Percentiles rank a stretch among this genome's conserved stretches.
These are phyloP conservation scores for Apiosordaria backusii DNA, from an alignment of 495 filamentous ascomycete genomes.

Conservation along the genomic window DNA sequence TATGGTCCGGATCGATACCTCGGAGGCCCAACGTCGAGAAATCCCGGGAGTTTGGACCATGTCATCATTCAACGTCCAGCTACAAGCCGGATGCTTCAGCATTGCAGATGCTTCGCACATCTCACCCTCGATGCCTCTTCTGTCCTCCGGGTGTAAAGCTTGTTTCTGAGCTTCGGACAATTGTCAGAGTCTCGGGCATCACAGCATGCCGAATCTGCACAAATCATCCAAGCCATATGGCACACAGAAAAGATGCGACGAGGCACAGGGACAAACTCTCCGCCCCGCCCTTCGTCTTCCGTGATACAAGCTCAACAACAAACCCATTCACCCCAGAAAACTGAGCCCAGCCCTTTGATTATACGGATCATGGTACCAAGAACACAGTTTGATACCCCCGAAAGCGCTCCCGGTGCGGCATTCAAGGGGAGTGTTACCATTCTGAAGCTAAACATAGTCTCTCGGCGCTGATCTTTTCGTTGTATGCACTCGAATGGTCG, in stretches of 20 bases:
- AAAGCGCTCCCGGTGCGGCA: background rate
- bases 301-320: background rate
- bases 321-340: background rate
- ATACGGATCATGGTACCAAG: background rate
- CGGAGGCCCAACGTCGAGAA: background rate
- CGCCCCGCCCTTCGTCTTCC: background rate
- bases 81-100: background rate
- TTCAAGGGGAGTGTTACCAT: background rate
- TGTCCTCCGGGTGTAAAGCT: background rate
- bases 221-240: background rate
- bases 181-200: background rate
- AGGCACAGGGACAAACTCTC: background rate
- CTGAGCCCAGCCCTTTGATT: background rate
- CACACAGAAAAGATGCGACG: background rate
- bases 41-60: background rate
- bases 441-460: background rate
- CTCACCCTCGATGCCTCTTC: background rate
- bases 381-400: background rate
- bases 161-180: background rate
- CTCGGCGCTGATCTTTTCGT: no score
- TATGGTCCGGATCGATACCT: background rate
- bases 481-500: background rate
- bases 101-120: background rate
- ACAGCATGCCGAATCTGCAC: slow-evolving; percentile 3
- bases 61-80: background rate